These are phyloP conservation scores for Hanseniaspora uvarum DNA, from an alignment of 1,139 yeast genomes.

Conservation along the genomic window DNA sequence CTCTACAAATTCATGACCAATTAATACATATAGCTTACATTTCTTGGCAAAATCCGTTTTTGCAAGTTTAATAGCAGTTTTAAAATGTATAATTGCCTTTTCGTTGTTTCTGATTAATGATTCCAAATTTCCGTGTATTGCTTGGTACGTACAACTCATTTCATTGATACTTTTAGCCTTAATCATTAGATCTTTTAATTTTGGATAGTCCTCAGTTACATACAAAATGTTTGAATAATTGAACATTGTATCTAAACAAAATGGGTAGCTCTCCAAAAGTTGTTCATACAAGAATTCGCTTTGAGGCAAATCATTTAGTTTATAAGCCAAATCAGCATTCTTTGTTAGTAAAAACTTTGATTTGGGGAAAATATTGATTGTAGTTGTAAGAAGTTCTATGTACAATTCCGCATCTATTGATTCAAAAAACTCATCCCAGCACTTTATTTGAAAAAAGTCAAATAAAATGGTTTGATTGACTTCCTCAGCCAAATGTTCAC, in stretches of 20 bases:
- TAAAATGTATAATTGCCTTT: constrained; percentile 84
- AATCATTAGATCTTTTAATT: constrained; percentile 79
- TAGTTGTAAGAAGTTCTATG: constrained; percentile 39
- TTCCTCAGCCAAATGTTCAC: constrained; percentile 35
- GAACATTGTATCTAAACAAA: constrained; percentile 81
- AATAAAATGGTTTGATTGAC: constrained; percentile 49
- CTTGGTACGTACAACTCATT: constrained; percentile 89
- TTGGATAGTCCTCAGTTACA: constrained; percentile 82
- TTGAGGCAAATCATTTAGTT: constrained; percentile 65
- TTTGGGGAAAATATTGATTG: constrained; percentile 51
- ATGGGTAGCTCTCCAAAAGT: constrained; percentile 66
- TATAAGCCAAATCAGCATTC: constrained; percentile 69
- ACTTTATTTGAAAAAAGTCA: constrained; percentile 68
- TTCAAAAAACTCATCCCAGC: constrained; percentile 47
- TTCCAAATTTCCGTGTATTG: constrained; percentile 87
- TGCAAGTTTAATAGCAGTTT: constrained; percentile 71
- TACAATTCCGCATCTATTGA: constrained; percentile 25
- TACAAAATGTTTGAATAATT: constrained; percentile 85
- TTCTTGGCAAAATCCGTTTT: constrained; percentile 41
- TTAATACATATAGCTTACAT: constrained; percentile 60
- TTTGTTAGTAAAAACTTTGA: constrained; percentile 71
- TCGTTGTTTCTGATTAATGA: constrained; percentile 89
- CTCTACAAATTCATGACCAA: constrained; percentile 98
- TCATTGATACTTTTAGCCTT: constrained; percentile 72
- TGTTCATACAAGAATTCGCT: constrained; percentile 75